Percentiles rank a stretch among this genome's conserved stretches.
Evolutionary conservation across 805 yeast genomes (phyloP).

Genomic region (Candida silvicultrix): DNA sequence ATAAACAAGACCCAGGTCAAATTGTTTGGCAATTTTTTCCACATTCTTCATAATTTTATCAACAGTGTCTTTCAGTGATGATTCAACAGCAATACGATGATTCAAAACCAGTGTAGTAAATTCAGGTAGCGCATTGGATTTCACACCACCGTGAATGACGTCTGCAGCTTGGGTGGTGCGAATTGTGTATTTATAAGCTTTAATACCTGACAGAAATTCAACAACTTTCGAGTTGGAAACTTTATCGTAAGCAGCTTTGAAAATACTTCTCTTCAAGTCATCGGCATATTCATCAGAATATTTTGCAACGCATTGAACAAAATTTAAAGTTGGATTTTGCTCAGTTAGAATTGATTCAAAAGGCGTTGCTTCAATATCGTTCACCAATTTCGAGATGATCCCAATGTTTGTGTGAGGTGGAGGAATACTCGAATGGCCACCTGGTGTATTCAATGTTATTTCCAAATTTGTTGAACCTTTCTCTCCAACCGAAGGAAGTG

Average conservation of each 20-base stretch:
- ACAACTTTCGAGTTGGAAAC: constrained; percentile 31
- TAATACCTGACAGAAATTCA: constrained; percentile 26
- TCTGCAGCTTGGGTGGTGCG: constrained; percentile 31
- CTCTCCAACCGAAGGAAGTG: constrained; percentile 42
- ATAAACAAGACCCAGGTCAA: constrained; percentile 28
- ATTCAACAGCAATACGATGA: constrained; percentile 55
- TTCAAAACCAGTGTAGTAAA: constrained; percentile 37
- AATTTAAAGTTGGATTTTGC: constrained; percentile 48
- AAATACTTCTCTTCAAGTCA: constrained; percentile 22
- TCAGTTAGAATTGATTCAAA: constrained; percentile 38
- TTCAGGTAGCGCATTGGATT: constrained; percentile 70
- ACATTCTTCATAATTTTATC: not conserved
- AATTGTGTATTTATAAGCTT: constrained; percentile 40
- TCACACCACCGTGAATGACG: constrained; percentile 54
- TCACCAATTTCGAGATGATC: constrained; percentile 48
- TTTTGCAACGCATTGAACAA: constrained; percentile 59
- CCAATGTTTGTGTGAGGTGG: constrained; percentile 75
- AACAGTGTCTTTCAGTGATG: constrained; percentile 30
- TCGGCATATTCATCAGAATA: constrained; percentile 23
- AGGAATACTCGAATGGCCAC: constrained; percentile 71
- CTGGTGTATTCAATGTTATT: constrained; percentile 26
- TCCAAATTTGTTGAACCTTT: constrained; percentile 31
- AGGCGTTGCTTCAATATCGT: constrained; percentile 47
- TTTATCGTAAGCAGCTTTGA: constrained; percentile 28
- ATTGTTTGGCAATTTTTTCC: not conserved